These are phyloP conservation scores for Fagopyrum esculentum DNA, from an alignment of 148 eudicot species.

Conservation along the genomic window DNA sequence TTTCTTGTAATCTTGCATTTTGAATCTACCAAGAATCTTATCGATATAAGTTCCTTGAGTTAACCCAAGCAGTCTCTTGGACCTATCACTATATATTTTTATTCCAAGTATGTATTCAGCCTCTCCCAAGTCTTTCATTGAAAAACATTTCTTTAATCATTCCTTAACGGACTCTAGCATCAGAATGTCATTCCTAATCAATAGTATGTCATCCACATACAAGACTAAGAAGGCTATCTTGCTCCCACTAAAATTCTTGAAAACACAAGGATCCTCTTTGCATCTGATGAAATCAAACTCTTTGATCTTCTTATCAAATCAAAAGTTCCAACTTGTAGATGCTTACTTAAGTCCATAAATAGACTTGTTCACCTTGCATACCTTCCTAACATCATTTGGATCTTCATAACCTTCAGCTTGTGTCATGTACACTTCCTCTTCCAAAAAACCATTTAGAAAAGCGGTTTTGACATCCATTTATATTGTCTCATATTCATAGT, in stretches of 20 bases:
- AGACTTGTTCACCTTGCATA: neutral
- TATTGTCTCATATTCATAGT: slow-evolving; percentile 10
- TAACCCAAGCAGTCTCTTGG: neutral
- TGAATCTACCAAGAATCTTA: neutral
- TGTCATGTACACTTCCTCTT: neutral
- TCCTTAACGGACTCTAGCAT: too few relatives aligned
- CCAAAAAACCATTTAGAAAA: neutral
- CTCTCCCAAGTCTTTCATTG: neutral
- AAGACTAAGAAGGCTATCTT: too few relatives aligned
- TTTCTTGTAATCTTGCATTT: slow-evolving; percentile 4
- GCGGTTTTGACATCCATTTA: slow-evolving; percentile 13
- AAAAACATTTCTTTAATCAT: too few relatives aligned
- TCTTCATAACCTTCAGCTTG: neutral
- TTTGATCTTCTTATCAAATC: too few relatives aligned
- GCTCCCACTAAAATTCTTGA: too few relatives aligned
- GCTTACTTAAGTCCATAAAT: neutral
- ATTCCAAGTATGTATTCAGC: neutral
- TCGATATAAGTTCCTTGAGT: neutral
- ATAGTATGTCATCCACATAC: too few relatives aligned
- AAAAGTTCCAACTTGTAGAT: neutral
- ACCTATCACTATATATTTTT: slow-evolving; percentile 12
- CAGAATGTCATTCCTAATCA: too few relatives aligned
- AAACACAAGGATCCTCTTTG: too few relatives aligned
- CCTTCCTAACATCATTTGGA: neutral
- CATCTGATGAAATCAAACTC: too few relatives aligned